Evolutionary conservation across 1,284 basidiomycete genomes (phyloP).

Genomic region (Trametes sp.): DNA sequence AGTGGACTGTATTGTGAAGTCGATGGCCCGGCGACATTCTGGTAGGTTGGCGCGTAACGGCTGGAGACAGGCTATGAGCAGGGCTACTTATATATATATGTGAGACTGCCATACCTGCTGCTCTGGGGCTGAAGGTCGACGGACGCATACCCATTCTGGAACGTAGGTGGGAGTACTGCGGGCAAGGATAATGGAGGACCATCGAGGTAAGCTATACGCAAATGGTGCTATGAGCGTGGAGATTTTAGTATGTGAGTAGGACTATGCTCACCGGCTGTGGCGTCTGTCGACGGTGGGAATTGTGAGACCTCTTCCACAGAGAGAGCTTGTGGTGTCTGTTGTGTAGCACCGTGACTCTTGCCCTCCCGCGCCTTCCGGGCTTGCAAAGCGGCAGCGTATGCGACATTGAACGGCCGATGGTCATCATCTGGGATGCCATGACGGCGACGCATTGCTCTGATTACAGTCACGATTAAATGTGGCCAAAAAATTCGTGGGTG

Average conservation of each 20-base stretch:
- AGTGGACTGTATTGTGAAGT: not conserved
- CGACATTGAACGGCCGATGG: constrained; percentile 81
- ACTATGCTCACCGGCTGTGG: constrained; percentile 1
- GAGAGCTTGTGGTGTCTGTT: not conserved
- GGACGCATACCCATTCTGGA: not conserved
- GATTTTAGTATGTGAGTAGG: too few species aligned
- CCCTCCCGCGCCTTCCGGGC: constrained; percentile 51
- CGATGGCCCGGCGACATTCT: not conserved
- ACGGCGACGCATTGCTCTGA: constrained; percentile 66
- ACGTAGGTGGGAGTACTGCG: not conserved
- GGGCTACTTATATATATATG: too few species aligned
- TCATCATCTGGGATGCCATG: constrained; percentile 85
- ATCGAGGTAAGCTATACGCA: too few species aligned
- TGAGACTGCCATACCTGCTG: not conserved
- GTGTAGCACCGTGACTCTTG: not conserved
- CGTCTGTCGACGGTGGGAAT: not conserved
- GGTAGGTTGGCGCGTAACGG: not conserved
- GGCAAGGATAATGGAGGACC: not conserved
- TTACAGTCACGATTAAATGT: constrained; percentile 8
- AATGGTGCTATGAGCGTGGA: too few species aligned
- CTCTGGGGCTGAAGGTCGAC: not conserved
- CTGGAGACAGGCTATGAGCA: not conserved
- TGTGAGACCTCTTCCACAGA: constrained; percentile 5
- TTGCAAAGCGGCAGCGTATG: constrained; percentile 72
- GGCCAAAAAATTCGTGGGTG: constrained; percentile 1